Evolutionary conservation across 1,284 basidiomycete species (phyloP).

Genomic region (Apiotrichum brassicae): DNA sequence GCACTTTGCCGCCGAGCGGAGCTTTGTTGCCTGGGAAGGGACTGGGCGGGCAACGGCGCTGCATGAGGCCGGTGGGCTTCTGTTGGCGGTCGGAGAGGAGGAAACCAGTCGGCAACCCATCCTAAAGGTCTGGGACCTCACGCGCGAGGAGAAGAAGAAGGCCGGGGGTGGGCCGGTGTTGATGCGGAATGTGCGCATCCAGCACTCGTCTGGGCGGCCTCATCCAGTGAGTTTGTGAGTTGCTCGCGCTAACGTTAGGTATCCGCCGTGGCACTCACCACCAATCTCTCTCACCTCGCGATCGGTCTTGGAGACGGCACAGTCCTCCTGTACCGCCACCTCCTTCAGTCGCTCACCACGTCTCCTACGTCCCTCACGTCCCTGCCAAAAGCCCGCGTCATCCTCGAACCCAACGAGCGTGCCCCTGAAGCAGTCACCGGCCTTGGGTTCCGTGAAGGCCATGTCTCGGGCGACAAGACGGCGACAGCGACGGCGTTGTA

Average conservation of each 20-base stretch:
- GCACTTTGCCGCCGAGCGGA: conserved; percentile 63
- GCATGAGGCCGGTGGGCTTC: conserved; percentile 65
- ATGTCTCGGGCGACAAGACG: conserved; percentile 4
- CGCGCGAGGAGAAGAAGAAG: conserved; percentile 65
- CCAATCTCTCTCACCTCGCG: conserved; percentile 75
- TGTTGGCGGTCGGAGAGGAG: conserved; percentile 84
- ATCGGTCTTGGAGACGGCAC: conserved; percentile 92
- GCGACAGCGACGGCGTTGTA: conserved; percentile 57
- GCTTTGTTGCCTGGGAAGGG: conserved; percentile 69
- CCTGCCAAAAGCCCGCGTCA: conserved; percentile 69
- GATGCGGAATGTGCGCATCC: conserved; percentile 69
- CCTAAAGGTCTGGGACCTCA: conserved; percentile 83
- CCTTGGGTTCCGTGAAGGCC: conserved; percentile 68
- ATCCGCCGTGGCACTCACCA: conserved; percentile 71
- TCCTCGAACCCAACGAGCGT: conserved; percentile 61
- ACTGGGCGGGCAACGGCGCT: conserved; percentile 48
- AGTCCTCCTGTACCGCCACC: conserved; percentile 80
- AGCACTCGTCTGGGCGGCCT: conserved; percentile 61
- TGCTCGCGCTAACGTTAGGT: conserved; percentile 52
- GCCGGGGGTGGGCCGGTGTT: conserved; percentile 56
- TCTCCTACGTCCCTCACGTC: conserved; percentile 54
- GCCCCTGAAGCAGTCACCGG: conserved; percentile 78
- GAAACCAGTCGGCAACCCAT: conserved; percentile 64
- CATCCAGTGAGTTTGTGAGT: conserved; percentile 59
- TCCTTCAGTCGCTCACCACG: conserved; percentile 76